Evolutionary conservation across 306 rosid genomes (phyloP).

Genomic region (Albizia julibrissin): DNA sequence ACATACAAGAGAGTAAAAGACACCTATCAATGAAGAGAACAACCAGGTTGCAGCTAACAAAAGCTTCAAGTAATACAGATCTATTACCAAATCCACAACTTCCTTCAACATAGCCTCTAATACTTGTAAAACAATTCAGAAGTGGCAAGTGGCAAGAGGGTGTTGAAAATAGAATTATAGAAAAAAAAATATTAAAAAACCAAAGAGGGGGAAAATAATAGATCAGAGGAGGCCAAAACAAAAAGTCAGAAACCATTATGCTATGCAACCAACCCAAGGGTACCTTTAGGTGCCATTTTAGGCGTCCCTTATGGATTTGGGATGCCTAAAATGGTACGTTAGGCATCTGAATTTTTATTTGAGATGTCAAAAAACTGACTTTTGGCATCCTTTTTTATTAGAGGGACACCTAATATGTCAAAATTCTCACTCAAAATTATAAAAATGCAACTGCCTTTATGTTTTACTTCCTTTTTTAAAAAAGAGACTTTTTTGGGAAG

Average conservation of each 20-base stretch:
- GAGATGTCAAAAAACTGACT: too few species aligned
- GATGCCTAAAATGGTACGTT: too few species aligned
- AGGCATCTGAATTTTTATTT: too few species aligned
- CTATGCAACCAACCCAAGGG: background rate
- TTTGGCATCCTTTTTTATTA: too few species aligned
- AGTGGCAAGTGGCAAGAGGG: slow-evolving; percentile 33
- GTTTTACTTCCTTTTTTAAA: too few species aligned
- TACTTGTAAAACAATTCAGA: slow-evolving; percentile 52
- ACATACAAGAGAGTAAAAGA: slow-evolving; percentile 1
- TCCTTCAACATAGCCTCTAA: slow-evolving; percentile 95
- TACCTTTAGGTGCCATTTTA: too few species aligned
- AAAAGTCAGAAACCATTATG: slow-evolving; percentile 44
- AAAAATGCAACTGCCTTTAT: too few species aligned
- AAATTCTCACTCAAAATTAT: too few species aligned
- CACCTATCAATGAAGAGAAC: slow-evolving; percentile 9
- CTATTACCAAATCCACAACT: slow-evolving; percentile 95
- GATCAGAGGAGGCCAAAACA: slow-evolving; percentile 29
- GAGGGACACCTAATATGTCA: too few species aligned
- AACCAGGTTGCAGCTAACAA: slow-evolving; percentile 13
- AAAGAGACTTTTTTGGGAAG: too few species aligned
- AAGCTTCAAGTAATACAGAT: slow-evolving; percentile 50
- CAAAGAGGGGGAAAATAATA: slow-evolving; percentile 12
- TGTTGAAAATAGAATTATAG: background rate
- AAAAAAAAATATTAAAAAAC: slow-evolving; percentile 12
- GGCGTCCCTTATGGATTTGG: too few species aligned